Base-by-base conservation (phyloP, 1,139 yeast genomes). In the Candida albicans region DNA sequence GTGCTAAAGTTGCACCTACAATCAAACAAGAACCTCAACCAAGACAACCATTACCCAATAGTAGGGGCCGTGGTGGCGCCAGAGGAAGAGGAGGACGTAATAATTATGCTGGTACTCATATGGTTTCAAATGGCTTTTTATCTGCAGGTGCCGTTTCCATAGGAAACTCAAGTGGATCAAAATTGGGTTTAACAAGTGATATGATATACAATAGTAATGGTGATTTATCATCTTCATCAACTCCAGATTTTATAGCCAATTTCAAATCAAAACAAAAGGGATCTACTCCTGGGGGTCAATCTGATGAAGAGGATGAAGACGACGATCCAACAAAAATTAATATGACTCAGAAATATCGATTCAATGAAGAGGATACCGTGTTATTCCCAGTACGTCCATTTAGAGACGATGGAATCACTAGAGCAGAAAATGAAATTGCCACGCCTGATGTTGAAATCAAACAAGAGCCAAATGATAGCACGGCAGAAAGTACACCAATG, bases 1-100 rank as follows among this genome's bases (percentile, higher is more conserved):
- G 96, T 59, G 95, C 82, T 26, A 82, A 84, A 36, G 80, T 81
- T 33, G 90, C 90, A 0, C 88, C 90, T 1, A 60, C 53, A 8
- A 67, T 77, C 40, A 77, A 80, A 47, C 64, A 66, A 14, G 74
- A 69, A 47, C 57, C 51, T 11, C 53, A 53, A 4, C 49, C 57
- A 1, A 47, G 53, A 28, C 48, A 58, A 49, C 55, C 67, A 25
- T 43, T 59, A 35, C 33, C 61, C 47, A 30, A 59, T 47, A 50
- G 70, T 42, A 53, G 61, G 49, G 44, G 68, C 50, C 41, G 66
- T 48, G 61, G 71, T 47, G 59, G 71, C 46, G 41, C 67, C 50
- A 62, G 75, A 37, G 70, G 74, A 7, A 57, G 73, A 44, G 58
- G 74, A 42, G 74, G 77, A 18, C 61, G 79, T 45, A 64, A 60